Base-by-base conservation (phyloP, 2,329 filamentous ascomycete genomes). In the Tolypocladium inflatum region DNA sequence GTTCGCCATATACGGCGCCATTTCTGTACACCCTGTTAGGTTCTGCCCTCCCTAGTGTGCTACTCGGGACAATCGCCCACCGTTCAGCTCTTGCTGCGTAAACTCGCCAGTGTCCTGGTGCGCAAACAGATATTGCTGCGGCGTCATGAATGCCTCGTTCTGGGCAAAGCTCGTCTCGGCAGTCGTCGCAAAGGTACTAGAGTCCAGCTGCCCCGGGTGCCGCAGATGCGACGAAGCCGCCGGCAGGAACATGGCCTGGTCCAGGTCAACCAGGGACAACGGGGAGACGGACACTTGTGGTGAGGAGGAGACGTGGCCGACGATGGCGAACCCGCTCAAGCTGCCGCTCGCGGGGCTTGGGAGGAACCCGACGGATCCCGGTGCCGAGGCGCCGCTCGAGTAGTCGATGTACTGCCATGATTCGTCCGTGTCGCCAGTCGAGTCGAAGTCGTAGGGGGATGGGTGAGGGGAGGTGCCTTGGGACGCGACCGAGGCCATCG, bases 321-420 rank as follows among this genome's bases (percentile, higher is more conserved):
- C 67, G 50, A 82, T 68, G 15, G 73, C 74, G 68, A 77, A 83
- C 26, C 80, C 80, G 42, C 74, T 75, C 63, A 83, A 67, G 59
- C 80, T 82, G 17, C 76, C 74, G 63, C 75, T 80, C 13, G 75
- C 75, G 6, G 81, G 80, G 61, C 80, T 81, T 33, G 77, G 74
- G 21, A 79, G 68, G 60, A 81, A 78, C 21, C 73, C 75, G 11
- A 75, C 69, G 0, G 76, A 76, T 0, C 69, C 73, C 0, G 74
- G 63, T 4, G 65, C 70, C 19, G 73, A 73, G 35, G 65, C 68
- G 58, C 67, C 63, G 54, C 67, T 67, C 38, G 70, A 65, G 58
- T 71, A 70, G 59, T 76, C 71, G 59, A 78, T 66, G 51, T 74
- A 73, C 55, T 77, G 73, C 76, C 77, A 78, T 56, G 75, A 73